These are phyloP conservation scores for Coemansia guatemalensis DNA, from an alignment of 192 early-diverging fungal species.

Conservation along the genomic window DNA sequence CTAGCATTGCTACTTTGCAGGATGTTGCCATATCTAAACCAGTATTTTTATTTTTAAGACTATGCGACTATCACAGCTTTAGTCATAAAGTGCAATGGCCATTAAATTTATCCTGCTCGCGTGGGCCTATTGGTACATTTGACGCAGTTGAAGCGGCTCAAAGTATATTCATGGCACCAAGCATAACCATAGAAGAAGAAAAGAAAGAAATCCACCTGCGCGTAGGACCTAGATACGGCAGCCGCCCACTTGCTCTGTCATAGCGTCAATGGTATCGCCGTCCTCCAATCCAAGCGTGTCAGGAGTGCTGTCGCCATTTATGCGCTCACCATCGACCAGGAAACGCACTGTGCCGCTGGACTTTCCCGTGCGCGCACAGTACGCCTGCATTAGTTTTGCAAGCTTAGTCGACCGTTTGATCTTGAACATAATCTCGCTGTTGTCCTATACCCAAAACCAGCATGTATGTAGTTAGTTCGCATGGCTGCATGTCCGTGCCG, in stretches of 20 bases:
- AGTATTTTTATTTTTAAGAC: too few species aligned
- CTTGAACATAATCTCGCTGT: conserved; percentile 87
- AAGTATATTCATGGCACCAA: too few species aligned
- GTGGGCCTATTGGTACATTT: too few species aligned
- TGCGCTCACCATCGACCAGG: conserved; percentile 85
- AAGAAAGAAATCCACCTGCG: neutral
- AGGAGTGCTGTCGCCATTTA: conserved; percentile 79
- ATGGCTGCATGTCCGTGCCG: neutral
- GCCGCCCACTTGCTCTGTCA: conserved; percentile 91
- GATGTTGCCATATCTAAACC: too few species aligned
- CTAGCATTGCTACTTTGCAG: too few species aligned
- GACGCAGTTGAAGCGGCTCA: too few species aligned
- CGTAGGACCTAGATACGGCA: conserved; percentile 5
- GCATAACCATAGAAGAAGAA: too few species aligned
- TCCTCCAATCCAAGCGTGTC: conserved; percentile 91
- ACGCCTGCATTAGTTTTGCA: conserved; percentile 93
- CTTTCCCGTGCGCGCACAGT: conserved; percentile 85
- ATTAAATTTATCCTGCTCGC: too few species aligned
- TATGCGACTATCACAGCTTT: too few species aligned
- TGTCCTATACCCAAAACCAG: conserved; percentile 55
- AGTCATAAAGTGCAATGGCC: too few species aligned
- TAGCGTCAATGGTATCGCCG: conserved; percentile 92
- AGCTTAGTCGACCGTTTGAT: conserved; percentile 92
- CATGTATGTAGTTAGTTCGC: neutral
- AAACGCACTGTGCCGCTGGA: conserved; percentile 79